phyloP scores from a whole-genome alignment of 2,329 filamentous ascomycete genomes.

The Aspergillus japonicus region DNA sequence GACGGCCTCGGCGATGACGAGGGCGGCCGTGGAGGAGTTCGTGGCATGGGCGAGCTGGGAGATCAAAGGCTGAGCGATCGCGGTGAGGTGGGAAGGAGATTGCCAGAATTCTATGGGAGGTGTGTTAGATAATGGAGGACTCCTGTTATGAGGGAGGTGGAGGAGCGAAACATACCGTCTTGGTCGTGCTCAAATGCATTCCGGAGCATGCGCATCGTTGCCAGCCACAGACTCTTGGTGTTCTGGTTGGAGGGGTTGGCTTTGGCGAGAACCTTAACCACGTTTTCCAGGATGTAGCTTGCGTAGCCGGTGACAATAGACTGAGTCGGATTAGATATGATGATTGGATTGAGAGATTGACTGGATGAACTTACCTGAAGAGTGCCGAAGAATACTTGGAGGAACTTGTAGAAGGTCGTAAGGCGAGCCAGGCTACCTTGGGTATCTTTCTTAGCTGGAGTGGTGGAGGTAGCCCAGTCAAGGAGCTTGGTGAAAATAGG shows the following conservation, averaged over 20 bases:
- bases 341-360: not conserved
- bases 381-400: conserved; percentile 74
- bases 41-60: conserved; percentile 59
- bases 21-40: conserved; percentile 42
- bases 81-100: conserved; percentile 78
- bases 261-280: conserved; percentile 60
- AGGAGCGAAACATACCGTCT: conserved; percentile 55
- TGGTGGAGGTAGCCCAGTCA: conserved; percentile 68
- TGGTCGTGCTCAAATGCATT: conserved; percentile 85
- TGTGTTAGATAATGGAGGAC: conserved; percentile 10
- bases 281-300: conserved; percentile 76
- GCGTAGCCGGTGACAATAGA: conserved; percentile 93
- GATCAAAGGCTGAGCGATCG: conserved; percentile 68
- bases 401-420: conserved; percentile 78
- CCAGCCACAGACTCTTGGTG: conserved; percentile 64
- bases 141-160: not conserved
- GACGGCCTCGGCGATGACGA: conserved; percentile 58
- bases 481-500: conserved; percentile 85
- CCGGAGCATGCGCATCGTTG: conserved; percentile 68
- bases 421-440: conserved; percentile 61
- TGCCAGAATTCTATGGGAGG: conserved; percentile 74
- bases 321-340: conserved; percentile 30
- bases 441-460: conserved; percentile 60
- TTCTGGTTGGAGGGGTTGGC: conserved; percentile 43
- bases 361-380: conserved; percentile 60